Evolutionary conservation across 768 basidiomycete genomes (phyloP).

Genomic region (Holtermanniella nyarrowii): DNA sequence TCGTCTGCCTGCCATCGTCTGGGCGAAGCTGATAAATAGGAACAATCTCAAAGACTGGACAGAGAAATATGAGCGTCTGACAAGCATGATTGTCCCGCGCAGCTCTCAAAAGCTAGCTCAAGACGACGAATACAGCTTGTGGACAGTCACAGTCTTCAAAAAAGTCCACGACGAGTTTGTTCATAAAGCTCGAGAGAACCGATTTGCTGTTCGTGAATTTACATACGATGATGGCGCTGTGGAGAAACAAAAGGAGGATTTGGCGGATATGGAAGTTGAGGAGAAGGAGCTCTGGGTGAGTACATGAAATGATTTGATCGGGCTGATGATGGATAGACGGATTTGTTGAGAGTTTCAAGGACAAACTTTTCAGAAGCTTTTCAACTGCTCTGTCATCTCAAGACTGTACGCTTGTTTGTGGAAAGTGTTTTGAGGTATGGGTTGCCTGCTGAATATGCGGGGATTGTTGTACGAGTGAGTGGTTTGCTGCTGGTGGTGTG

Average conservation of each 20-base stretch:
- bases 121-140: conserved; percentile 83
- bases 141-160: conserved; percentile 76
- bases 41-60: conserved; percentile 79
- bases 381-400: conserved; percentile 85
- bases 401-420: conserved; percentile 79
- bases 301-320: conserved; percentile 2
- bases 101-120: conserved; percentile 67
- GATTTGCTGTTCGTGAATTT: conserved; percentile 96
- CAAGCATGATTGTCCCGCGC: conserved; percentile 84
- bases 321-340: conserved; percentile 53
- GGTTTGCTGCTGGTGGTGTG: neutral
- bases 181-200: conserved; percentile 90
- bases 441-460: conserved; percentile 80
- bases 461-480: conserved; percentile 65
- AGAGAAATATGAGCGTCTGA: conserved; percentile 73
- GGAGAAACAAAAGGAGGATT: conserved; percentile 67
- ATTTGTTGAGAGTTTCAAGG: conserved; percentile 75
- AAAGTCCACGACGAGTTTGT: conserved; percentile 83
- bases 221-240: conserved; percentile 73
- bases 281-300: conserved; percentile 96
- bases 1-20: neutral
- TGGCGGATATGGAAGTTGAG: conserved; percentile 65
- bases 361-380: conserved; percentile 97
- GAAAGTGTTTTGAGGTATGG: conserved; percentile 95
- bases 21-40: conserved; percentile 43